These are phyloP conservation scores for Magnolia kwangsiensis DNA, from an alignment of 164 flowering plant species.

Conservation along the genomic window DNA sequence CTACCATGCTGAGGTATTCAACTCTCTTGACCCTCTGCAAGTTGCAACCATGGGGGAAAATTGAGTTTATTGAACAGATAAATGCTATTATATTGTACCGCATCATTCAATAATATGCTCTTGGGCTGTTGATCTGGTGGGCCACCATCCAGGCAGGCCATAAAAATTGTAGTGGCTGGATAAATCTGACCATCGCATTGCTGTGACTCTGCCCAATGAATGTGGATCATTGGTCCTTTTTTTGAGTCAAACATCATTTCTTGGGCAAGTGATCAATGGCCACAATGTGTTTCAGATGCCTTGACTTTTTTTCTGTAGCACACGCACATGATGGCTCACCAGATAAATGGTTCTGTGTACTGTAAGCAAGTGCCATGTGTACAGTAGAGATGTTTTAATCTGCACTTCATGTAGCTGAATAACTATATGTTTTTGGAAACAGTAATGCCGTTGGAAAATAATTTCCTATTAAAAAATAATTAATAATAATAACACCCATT, in stretches of 20 bases:
- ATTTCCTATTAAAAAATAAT: background rate
- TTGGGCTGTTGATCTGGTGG: background rate
- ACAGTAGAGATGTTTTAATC: too few relatives aligned
- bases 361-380: too few relatives aligned
- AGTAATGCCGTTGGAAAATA: too few relatives aligned
- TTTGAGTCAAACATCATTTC: background rate
- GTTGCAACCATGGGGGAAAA: background rate
- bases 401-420: too few relatives aligned
- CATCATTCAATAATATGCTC: background rate
- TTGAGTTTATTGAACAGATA: background rate
- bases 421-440: too few relatives aligned
- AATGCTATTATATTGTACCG: background rate
- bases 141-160: too few relatives aligned
- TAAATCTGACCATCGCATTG: background rate
- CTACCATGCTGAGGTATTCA: constrained; percentile 87
- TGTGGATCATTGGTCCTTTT: background rate
- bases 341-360: background rate
- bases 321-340: background rate
- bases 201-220: background rate
- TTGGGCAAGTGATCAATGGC: background rate
- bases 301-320: background rate
- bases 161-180: too few relatives aligned
- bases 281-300: background rate
- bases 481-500: background rate
- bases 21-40: background rate